phyloP scores from a whole-genome alignment of 2,329 filamentous ascomycete genomes.

The Colletotrichum eleusines region DNA sequence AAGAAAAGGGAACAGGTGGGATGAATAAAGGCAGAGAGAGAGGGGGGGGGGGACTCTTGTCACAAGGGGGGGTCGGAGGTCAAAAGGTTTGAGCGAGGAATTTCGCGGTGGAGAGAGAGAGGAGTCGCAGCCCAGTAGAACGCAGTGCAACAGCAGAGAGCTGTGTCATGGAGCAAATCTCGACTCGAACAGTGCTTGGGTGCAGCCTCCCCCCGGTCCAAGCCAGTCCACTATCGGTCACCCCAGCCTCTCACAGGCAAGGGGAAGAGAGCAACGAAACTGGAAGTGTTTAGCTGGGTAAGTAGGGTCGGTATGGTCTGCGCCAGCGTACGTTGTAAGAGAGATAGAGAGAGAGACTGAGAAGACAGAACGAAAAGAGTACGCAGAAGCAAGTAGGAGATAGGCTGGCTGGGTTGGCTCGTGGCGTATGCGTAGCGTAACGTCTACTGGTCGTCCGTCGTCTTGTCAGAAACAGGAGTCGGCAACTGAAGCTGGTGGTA shows the following conservation, averaged over 20 bases:
- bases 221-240: slow-evolving; percentile 25
- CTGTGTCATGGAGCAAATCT: slow-evolving; percentile 17
- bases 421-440: background rate
- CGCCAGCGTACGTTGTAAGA: background rate
- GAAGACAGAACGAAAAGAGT: background rate
- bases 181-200: slow-evolving; percentile 10
- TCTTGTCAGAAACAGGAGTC: background rate
- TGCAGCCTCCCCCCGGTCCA: slow-evolving; percentile 31
- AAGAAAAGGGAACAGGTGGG: slow-evolving; percentile 14
- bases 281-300: slow-evolving; percentile 2
- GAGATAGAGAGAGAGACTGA: background rate
- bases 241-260: slow-evolving; percentile 35
- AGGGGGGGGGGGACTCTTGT: slow-evolving; percentile 15
- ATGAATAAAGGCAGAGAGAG: slow-evolving; percentile 16
- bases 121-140: slow-evolving; percentile 5
- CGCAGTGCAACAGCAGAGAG: slow-evolving; percentile 25
- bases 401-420: background rate
- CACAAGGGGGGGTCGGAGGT: slow-evolving; percentile 31
- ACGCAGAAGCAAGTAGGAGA: background rate
- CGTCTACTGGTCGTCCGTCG: background rate
- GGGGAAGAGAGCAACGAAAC: slow-evolving; percentile 15
- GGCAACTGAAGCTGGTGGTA: slow-evolving; percentile 2
- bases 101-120: slow-evolving; percentile 40
- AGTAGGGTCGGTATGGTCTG: slow-evolving; percentile 23
- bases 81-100: slow-evolving; percentile 39